Base-by-base conservation (phyloP, 139 green algal species). In the Chlorella sorokiniana region DNA sequence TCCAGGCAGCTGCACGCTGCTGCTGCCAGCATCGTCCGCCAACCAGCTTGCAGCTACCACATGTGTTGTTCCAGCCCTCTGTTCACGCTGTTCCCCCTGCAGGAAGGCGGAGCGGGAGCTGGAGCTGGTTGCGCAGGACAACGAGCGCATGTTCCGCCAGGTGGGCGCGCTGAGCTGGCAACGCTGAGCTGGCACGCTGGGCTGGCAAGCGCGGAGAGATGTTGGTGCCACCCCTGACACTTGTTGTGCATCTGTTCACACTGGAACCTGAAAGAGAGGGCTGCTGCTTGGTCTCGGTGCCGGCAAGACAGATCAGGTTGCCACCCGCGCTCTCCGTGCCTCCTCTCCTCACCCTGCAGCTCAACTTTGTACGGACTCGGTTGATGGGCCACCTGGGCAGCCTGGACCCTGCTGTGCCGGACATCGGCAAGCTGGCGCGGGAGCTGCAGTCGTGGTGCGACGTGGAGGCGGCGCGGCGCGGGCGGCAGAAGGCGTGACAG, bases 381-480 rank as follows among this genome's bases (percentile, higher is more conserved):
- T 35, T 82, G 8, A 38, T 82, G 18, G 77, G 61, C 8, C 77
- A 82, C 35, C 63, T 75, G 33, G 20, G 29, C 22, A 52, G 51
- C 33, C 45, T 82, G 77, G 77, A 82, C 27, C 8, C 35, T 7
- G 27, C n/a, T 18, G 77, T 75, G 63, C 77, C 77, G 4, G 77
- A 82, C 27, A 68, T 82, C 2, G 77, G 61, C 42, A 82, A 82
- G 64, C 77, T 82, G 63, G 77, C 77, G 9, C 63, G 77, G 7
- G 77, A 82, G 77, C 77, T 82, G 63, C 73, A 79, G 73, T 79
- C 73, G 25, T 79, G 73, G 73, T 79, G 73, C 14, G 73, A 79
- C 27, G 35, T 52, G 0, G 73, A 79, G 54, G 37, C 73, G 11
- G 73, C 73, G 20, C 52, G 51, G 51, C 73, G 73, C 4, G 54